Base-by-base conservation (phyloP, 768 basidiomycete species). In the Rhodotorula kratochvilovae region DNA sequence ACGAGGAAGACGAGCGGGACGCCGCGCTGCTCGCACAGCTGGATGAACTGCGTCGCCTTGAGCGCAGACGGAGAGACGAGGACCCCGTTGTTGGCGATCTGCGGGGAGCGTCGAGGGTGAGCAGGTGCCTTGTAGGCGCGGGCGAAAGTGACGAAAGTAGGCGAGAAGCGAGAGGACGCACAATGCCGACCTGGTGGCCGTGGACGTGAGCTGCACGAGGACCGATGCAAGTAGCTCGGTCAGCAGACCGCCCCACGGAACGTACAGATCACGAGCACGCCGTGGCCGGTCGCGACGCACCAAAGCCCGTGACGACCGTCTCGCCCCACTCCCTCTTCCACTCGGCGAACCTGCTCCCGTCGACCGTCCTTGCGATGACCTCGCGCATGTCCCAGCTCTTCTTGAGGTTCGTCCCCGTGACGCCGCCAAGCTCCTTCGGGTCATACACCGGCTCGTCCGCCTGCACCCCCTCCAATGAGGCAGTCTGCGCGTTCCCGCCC, bases 271-370 rank as follows among this genome's bases (percentile, higher is more conserved):
- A n/a, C n/a, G n/a, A n/a, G n/a, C n/a, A n/a, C n/a, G n/a, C n/a
- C n/a, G n/a, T n/a, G n/a, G n/a, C n/a, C n/a, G n/a, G n/a, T n/a
- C n/a, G n/a, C n/a, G 23, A 58, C 75, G 27, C 48, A 71, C 76
- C 71, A 56, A 81, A 81, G 0, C 81, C 92, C 13, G 93, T 96
- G 61, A 95, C 85, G 72, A 97, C 88, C 0, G 92, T 94, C 36
- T 88, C 81, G 13, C 92, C 93, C 77, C 94, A 97, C 79, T 95
- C 94, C 79, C 89, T 90, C 85, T 97, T 97, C 84, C 95, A 97
- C 80, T 97, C 93, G 70, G 91, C 85, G 79, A 97, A 94, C 56
- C 86, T 85, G 77, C 90, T 92, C 5, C 93, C 92, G 73, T 97
- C 93, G 16, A 93, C 92, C 51, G 94, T 82, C 36, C 93, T 87